Evolutionary conservation across 345 rosid species (phyloP).

Genomic region (Dipteronia dyeriana): DNA sequence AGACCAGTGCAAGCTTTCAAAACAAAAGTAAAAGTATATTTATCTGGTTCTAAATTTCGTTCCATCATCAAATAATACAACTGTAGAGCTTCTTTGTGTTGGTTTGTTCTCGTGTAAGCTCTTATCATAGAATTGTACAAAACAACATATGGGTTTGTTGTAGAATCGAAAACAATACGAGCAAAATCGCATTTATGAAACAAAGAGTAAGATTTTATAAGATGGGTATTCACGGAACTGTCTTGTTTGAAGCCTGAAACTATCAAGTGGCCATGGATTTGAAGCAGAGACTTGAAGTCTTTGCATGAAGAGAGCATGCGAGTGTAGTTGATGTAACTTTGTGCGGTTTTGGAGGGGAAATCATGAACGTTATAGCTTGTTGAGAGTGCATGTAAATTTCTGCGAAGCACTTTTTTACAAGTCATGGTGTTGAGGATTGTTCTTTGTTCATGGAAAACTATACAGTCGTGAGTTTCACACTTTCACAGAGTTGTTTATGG

Average conservation of each 20-base stretch:
- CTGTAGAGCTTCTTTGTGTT: conserved; percentile 41
- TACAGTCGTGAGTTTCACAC: neutral
- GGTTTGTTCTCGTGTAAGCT: conserved; percentile 43
- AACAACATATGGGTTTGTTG: conserved; percentile 43
- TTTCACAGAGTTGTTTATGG: no score
- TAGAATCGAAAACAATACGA: conserved; percentile 44
- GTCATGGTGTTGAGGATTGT: conserved; percentile 5
- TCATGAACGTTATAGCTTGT: neutral
- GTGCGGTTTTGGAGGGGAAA: conserved; percentile 1
- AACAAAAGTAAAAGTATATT: conserved; percentile 59
- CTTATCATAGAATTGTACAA: conserved; percentile 55
- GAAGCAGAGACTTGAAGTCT: conserved; percentile 37
- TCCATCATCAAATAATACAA: conserved; percentile 41
- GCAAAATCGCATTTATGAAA: conserved; percentile 47
- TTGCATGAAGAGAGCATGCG: conserved; percentile 45
- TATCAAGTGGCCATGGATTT: conserved; percentile 45
- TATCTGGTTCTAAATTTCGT: conserved; percentile 49
- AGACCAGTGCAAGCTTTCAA: conserved; percentile 60
- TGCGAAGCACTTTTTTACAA: neutral
- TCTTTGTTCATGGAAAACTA: neutral
- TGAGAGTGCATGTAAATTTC: conserved; percentile 3
- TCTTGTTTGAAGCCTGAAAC: conserved; percentile 46
- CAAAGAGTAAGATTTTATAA: conserved; percentile 45
- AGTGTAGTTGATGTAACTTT: conserved; percentile 16
- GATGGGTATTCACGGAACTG: conserved; percentile 28